Evolutionary conservation across 2,329 filamentous ascomycete species (phyloP).

Genomic region (Acephala macrosclerotiorum): DNA sequence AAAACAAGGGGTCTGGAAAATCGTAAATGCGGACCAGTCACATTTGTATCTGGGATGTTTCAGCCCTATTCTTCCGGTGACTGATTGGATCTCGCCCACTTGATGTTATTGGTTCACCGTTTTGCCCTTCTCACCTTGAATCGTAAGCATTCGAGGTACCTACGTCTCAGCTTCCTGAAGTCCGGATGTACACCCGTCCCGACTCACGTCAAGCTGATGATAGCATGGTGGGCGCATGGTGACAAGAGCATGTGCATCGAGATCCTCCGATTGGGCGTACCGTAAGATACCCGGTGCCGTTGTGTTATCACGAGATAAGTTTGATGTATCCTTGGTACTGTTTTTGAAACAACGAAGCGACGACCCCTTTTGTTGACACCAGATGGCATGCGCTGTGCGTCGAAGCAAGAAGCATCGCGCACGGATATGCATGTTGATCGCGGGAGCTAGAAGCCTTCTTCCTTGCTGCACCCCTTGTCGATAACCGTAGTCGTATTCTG

Average conservation of each 20-base stretch:
- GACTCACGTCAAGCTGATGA: neutral
- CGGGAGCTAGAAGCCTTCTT: conserved; percentile 3
- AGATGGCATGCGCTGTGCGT: neutral
- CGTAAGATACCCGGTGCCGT: neutral
- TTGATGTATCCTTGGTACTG: conserved; percentile 1
- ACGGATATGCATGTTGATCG: conserved; percentile 6
- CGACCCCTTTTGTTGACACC: neutral
- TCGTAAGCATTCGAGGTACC: conserved; percentile 2
- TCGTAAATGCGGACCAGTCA: conserved; percentile 19
- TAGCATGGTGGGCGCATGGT: neutral
- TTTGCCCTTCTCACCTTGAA: conserved; percentile 8
- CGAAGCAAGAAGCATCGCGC: neutral
- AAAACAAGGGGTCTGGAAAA: conserved; percentile 2
- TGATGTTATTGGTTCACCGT: conserved; percentile 1
- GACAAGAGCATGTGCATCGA: neutral
- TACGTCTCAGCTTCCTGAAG: neutral
- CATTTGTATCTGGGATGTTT: conserved; percentile 14
- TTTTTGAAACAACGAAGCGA: conserved; percentile 2
- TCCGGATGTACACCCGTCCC: neutral
- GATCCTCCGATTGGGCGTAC: neutral
- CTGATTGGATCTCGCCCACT: neutral
- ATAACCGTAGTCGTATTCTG: conserved; percentile 2
- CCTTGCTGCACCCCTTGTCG: neutral
- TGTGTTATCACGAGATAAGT: neutral
- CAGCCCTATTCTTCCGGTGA: conserved; percentile 20